These are phyloP conservation scores for Suillus luteus DNA, from an alignment of 768 basidiomycete species.

Conservation along the genomic window DNA sequence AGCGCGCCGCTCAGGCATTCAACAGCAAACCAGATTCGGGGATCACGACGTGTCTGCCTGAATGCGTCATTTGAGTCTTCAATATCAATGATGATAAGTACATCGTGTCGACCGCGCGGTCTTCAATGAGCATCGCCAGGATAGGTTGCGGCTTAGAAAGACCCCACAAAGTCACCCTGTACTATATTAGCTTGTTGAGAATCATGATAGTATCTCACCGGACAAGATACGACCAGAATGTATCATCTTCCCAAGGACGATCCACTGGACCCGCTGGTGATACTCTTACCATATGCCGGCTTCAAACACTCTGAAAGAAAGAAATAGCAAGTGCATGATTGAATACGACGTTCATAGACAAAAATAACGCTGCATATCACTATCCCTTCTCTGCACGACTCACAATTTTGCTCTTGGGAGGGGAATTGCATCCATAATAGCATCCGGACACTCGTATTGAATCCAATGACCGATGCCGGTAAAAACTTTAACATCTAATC, in stretches of 20 bases:
- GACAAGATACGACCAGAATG: constrained; percentile 82
- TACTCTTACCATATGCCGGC: background rate
- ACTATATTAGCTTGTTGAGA: constrained; percentile 13
- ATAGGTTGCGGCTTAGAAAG: constrained; percentile 71
- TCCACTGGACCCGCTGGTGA: constrained; percentile 31
- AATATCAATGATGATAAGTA: background rate
- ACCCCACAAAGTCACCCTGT: constrained; percentile 80
- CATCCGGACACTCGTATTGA: constrained; percentile 27
- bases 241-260: constrained; percentile 77
- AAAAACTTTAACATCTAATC: constrained; percentile 3
- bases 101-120: too few species aligned
- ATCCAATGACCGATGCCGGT: constrained; percentile 28
- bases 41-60: background rate
- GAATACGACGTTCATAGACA: background rate
- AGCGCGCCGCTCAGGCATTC: background rate
- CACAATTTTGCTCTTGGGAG: background rate
- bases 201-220: constrained; percentile 46
- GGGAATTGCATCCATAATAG: constrained; percentile 19
- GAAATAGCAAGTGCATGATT: background rate
- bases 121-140: too few species aligned
- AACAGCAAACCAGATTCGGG: background rate
- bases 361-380: background rate
- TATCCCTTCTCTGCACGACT: background rate
- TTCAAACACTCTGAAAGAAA: background rate
- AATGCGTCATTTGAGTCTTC: background rate